Evolutionary conservation across 305 asterid genomes (phyloP).

Genomic region (Fraxinus xanthoxyloides): DNA sequence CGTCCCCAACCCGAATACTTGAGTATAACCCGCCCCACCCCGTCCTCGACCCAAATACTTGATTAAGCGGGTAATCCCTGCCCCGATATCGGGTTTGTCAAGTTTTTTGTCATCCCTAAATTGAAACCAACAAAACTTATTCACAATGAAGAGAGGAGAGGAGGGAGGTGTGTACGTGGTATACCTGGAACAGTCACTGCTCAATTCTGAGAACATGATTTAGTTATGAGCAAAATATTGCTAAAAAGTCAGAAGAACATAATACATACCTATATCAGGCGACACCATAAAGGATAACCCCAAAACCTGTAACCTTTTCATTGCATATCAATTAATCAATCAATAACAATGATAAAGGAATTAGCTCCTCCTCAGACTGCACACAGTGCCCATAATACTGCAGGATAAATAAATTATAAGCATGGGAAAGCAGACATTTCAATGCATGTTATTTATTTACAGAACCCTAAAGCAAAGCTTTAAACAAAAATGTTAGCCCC

Average conservation of each 20-base stretch:
- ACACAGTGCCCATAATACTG: slow-evolving; percentile 60
- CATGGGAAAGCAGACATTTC: neutral
- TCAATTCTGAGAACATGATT: slow-evolving; percentile 20
- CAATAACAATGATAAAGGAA: slow-evolving; percentile 23
- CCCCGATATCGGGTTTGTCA: too few species aligned
- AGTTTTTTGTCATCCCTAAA: too few species aligned
- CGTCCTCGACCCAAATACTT: too few species aligned
- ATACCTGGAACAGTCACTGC: slow-evolving; percentile 7
- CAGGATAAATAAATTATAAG: slow-evolving; percentile 26
- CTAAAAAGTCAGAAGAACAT: slow-evolving; percentile 10
- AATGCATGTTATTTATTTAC: neutral
- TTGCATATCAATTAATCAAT: slow-evolving; percentile 16
- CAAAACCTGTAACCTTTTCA: slow-evolving; percentile 1
- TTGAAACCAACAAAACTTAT: too few species aligned
- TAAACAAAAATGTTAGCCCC: neutral
- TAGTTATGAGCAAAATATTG: slow-evolving; percentile 5
- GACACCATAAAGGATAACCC: slow-evolving; percentile 19
- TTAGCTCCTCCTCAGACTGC: slow-evolving; percentile 39
- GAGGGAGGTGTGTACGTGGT: slow-evolving; percentile 8
- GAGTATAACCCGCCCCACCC: too few species aligned
- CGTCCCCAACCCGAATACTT: too few species aligned
- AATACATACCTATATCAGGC: slow-evolving; percentile 20
- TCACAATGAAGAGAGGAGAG: slow-evolving; percentile 4
- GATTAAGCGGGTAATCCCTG: too few species aligned
- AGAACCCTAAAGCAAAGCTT: neutral